A percentile compares a stretch with the other conserved stretches of the same genome.
Conservation (phyloP, 2,329 filamentous ascomycete species). For the Phialophora macrospora region DNA sequence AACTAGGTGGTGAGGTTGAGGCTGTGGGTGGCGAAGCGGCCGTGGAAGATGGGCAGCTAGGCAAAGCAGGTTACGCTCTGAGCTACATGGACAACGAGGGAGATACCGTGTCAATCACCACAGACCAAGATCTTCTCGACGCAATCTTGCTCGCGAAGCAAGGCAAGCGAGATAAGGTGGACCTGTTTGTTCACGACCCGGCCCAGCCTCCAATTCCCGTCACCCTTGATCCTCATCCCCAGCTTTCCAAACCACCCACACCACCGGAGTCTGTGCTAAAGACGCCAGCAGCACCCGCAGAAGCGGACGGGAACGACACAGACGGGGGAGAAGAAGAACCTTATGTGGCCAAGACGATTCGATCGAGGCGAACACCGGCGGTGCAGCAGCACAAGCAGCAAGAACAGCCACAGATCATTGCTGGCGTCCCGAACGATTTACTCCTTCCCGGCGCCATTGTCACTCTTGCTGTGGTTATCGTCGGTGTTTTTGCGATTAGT, state of each 20-base stretch:
- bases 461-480: constrained; percentile 90
- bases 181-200: constrained; percentile 94
- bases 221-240: constrained; percentile 64
- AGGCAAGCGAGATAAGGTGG: constrained; percentile 84
- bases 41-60: constrained; percentile 78
- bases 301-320: constrained; percentile 63
- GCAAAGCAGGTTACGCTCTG: constrained; percentile 80
- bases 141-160: constrained; percentile 83
- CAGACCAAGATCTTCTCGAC: constrained; percentile 89
- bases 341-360: constrained; percentile 24
- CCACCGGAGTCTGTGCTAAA: constrained; percentile 58
- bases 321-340: constrained; percentile 47
- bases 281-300: constrained; percentile 51
- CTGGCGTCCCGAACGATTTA: constrained; percentile 91
- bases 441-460: constrained; percentile 92
- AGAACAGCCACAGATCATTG: constrained; percentile 75
- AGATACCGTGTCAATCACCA: constrained; percentile 95
- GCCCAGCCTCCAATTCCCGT: constrained; percentile 79
- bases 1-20: constrained; percentile 83
- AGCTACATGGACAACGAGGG: constrained; percentile 98
- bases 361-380: constrained; percentile 26
- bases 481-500: constrained; percentile 88
- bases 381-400: constrained; percentile 54
- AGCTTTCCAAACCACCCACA: constrained; percentile 55
- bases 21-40: constrained; percentile 78